Base-by-base conservation (phyloP, 2,329 filamentous ascomycete species). In the Hypoxylon sp. region DNA sequence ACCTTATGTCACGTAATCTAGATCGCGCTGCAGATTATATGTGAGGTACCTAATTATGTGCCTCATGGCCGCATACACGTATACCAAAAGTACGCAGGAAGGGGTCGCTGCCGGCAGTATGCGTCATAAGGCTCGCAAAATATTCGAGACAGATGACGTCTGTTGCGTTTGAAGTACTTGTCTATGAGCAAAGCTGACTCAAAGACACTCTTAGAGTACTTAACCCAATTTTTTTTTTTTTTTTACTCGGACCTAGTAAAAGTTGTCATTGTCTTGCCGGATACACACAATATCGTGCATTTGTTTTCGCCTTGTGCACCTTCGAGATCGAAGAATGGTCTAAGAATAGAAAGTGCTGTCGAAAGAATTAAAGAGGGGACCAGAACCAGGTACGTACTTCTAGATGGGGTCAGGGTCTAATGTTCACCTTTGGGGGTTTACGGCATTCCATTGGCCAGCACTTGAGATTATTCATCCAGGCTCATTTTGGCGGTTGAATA, bases 61-160 rank as follows among this genome's bases (percentile, higher is more conserved):
- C 55, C 59, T 33, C 46, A 57, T 24, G 59, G 66, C 61, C 39
- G 59, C 59, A 71, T 69, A 63, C 8, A 29, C 5, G 53, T 53
- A 44, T 24, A 33, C 59, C 53, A 48, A n/a, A 17, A 26, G 42
- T 48, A 64, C 53, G 66, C 59, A 66, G 24, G 48, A 54, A 67
- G n/a, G 53, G 54, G 61, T 52, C 53, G 39, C 62, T 29, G 42
- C 29, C 59, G 35, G 52, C 22, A 66, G 14, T 44, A 33, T 62
- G 59, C 62, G 57, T 69, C 66, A 65, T 71, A 53, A 60, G 63
- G 69, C 66, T 59, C 50, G 53, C 39, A 53, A 33, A 53, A 52
- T 4, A 24, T 44, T 50, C 47, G 39, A 37, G 11, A 54, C 48
- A 46, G 22, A 29, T 29, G 33, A 31, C 19, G n/a, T 39, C 39